Evolutionary conservation across 1,139 yeast species (phyloP).

Genomic region (Yamadazyma mexicana): DNA sequence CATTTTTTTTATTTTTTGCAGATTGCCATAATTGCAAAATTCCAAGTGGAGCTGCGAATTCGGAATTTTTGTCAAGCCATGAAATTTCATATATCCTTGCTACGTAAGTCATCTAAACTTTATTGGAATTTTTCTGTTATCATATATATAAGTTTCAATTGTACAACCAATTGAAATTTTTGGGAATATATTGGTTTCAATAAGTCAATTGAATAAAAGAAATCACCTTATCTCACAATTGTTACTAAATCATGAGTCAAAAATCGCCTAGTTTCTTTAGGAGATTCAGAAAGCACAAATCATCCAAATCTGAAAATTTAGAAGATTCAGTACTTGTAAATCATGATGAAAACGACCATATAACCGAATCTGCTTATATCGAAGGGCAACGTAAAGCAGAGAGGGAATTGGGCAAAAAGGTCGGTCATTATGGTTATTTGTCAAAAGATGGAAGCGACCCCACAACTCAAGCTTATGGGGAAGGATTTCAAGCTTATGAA

Average conservation of each 20-base stretch:
- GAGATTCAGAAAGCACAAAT: constrained; percentile 31
- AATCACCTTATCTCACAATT: neutral
- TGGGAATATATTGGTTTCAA: too few relatives aligned
- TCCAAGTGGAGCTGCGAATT: neutral
- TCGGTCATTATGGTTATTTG: constrained; percentile 11
- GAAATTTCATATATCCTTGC: constrained; percentile 1
- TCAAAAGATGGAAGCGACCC: constrained; percentile 2
- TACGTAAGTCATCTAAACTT: constrained; percentile 1
- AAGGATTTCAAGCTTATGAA: constrained; percentile 8
- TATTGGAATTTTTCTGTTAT: too few relatives aligned
- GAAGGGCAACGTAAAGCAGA: constrained; percentile 26
- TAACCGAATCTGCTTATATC: constrained; percentile 18
- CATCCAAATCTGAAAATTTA: constrained; percentile 8
- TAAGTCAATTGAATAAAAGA: too few relatives aligned
- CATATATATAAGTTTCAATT: neutral
- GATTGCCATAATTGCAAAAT: neutral
- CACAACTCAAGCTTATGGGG: constrained; percentile 10
- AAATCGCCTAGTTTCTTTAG: constrained; percentile 20
- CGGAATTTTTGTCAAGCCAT: neutral
- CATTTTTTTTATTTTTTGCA: neutral
- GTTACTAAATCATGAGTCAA: constrained; percentile 9
- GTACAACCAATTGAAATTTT: too few relatives aligned
- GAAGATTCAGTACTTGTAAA: neutral
- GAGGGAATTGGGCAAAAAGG: constrained; percentile 13
- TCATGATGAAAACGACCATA: neutral